Percentiles rank a stretch among this genome's conserved stretches.
Evolutionary conservation across 106 monocot genomes (phyloP).

Genomic region (Acanthochlamys bracteata): DNA sequence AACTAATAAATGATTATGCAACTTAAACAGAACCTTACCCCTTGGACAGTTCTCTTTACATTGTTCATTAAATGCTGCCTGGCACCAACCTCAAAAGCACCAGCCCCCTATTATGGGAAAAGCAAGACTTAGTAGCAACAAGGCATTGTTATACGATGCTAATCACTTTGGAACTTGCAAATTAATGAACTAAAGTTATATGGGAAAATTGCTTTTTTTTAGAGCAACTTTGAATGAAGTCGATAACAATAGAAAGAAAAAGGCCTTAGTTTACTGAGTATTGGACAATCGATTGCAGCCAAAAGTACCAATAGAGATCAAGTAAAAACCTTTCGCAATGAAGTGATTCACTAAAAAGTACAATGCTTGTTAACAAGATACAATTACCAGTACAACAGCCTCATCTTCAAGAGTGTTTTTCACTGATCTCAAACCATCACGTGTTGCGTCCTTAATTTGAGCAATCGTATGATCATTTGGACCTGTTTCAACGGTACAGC

Average conservation of each 20-base stretch:
- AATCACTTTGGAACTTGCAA: neutral
- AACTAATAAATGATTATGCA: neutral
- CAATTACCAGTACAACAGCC: conserved; percentile 71
- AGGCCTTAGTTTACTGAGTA: too few species aligned
- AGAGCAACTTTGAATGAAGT: too few species aligned
- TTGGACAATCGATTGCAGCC: too few species aligned
- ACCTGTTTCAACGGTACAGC: conserved; percentile 28
- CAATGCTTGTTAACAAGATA: neutral
- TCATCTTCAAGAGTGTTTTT: conserved; percentile 98
- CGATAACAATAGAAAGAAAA: too few species aligned
- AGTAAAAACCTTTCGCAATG: too few species aligned
- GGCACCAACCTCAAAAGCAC: conserved; percentile 77
- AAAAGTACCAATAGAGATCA: too few species aligned
- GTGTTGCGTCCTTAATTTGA: conserved; percentile 97
- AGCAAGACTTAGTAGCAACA: neutral
- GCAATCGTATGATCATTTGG: conserved; percentile 99
- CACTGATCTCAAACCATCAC: conserved; percentile 94
- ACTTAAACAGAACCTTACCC: conserved; percentile 27
- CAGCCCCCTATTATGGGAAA: conserved; percentile 40
- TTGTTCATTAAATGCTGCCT: conserved; percentile 67
- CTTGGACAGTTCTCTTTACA: conserved; percentile 71
- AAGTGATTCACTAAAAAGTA: too few species aligned
- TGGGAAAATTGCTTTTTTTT: too few species aligned
- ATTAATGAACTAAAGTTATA: neutral
- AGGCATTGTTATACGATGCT: neutral